phyloP scores from a whole-genome alignment of 345 rosid species.

The Crucihimalaya himalaica region DNA sequence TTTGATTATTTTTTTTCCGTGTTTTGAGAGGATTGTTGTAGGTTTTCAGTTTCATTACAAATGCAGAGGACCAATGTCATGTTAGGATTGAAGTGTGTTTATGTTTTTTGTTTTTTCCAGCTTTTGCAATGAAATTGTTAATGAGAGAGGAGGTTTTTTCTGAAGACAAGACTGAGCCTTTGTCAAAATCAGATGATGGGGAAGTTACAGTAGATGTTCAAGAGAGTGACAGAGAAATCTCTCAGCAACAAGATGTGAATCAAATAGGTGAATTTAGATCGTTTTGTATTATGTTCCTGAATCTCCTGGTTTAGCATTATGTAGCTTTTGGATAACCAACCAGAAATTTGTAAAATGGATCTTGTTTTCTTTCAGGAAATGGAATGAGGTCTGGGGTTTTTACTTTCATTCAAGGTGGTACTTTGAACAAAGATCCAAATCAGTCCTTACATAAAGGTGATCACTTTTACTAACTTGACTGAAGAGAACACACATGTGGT shows the following conservation, averaged over 20 bases:
- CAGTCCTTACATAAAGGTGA: constrained; percentile 36
- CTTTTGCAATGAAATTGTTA: constrained; percentile 32
- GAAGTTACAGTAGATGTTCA: neutral
- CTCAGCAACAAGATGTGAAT: constrained; percentile 18
- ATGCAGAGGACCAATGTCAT: neutral
- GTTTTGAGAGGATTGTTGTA: too few species aligned
- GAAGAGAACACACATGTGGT: neutral
- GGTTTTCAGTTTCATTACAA: too few species aligned
- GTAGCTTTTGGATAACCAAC: neutral
- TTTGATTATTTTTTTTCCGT: neutral
- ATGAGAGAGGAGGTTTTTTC: constrained; percentile 25
- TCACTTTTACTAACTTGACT: constrained; percentile 23
- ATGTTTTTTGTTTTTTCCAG: neutral
- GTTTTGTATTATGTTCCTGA: neutral
- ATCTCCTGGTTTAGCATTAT: neutral
- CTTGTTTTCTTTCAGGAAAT: constrained; percentile 27
- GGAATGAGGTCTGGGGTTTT: constrained; percentile 29
- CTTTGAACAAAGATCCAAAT: constrained; percentile 27
- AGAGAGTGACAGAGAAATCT: constrained; percentile 16
- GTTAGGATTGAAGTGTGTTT: neutral
- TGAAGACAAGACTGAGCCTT: constrained; percentile 15
- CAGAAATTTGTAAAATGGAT: neutral
- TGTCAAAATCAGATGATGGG: constrained; percentile 8
- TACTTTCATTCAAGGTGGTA: constrained; percentile 23
- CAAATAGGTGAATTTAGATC: constrained; percentile 18